phyloP scores from a whole-genome alignment of 139 green algal genomes.

The Chlorella sp. region DNA sequence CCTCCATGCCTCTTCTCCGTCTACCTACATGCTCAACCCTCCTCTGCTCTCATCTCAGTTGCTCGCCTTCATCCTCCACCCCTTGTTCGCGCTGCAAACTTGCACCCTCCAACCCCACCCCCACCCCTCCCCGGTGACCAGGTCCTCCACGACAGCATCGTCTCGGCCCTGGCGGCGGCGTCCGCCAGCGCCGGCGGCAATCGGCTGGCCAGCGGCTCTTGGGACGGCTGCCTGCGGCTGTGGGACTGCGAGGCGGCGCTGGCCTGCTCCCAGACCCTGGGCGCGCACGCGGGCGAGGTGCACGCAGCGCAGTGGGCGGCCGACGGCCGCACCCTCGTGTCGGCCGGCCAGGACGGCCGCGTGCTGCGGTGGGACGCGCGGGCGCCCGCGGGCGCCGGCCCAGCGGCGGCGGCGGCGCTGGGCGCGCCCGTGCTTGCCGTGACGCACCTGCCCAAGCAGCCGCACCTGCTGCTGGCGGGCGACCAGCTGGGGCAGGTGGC shows the following conservation, averaged over 20 bases:
- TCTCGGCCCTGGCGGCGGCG: not conserved
- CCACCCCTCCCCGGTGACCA: too few species aligned
- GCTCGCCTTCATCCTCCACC: too few species aligned
- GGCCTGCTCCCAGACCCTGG: conserved; percentile 11
- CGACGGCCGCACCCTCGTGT: not conserved
- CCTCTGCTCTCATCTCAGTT: too few species aligned
- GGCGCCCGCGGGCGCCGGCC: not conserved
- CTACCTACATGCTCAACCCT: too few species aligned
- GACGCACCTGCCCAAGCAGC: not conserved
- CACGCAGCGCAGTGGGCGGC: not conserved
- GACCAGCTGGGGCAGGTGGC: conserved; percentile 5
- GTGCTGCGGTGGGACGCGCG: conserved; percentile 6
- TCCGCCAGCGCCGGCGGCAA: not conserved
- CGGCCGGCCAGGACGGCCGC: not conserved
- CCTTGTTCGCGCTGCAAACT: too few species aligned
- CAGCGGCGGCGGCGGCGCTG: not conserved
- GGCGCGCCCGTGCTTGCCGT: conserved; percentile 1
- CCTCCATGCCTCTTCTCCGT: too few species aligned
- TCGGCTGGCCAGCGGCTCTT: conserved; percentile 3
- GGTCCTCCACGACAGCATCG: not conserved
- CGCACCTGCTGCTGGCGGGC: conserved; percentile 3
- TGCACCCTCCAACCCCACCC: too few species aligned
- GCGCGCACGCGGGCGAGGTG: not conserved
- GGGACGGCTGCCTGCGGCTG: conserved; percentile 13
- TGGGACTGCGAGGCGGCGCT: conserved; percentile 15